phyloP scores from a whole-genome alignment of 306 rosid genomes.

The Crataegus laevigata region DNA sequence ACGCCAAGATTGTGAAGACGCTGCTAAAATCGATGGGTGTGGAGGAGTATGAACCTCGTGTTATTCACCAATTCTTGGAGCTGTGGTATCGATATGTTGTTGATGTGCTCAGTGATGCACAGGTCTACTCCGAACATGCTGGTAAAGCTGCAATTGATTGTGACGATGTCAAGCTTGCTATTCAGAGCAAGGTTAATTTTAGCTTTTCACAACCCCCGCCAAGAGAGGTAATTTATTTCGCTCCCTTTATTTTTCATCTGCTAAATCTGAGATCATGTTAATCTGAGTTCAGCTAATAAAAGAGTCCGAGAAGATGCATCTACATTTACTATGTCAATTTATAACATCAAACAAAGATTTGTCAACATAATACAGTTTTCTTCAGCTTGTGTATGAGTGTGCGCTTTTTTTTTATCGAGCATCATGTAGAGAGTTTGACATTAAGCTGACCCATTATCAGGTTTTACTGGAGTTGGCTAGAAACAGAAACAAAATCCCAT shows the following conservation, averaged over 20 bases:
- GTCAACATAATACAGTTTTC: not conserved
- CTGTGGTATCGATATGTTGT: slow-evolving; percentile 90
- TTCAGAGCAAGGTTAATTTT: slow-evolving; percentile 81
- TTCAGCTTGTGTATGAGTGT: not conserved
- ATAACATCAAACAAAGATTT: not conserved
- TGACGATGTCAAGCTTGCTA: slow-evolving; percentile 86
- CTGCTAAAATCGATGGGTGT: slow-evolving; percentile 85
- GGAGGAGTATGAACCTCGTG: slow-evolving; percentile 79
- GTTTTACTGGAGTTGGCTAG: slow-evolving; percentile 75
- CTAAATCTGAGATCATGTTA: not conserved
- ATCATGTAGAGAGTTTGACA: not conserved
- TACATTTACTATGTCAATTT: not conserved
- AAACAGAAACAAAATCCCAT: slow-evolving; percentile 68
- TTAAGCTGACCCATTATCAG: slow-evolving; percentile 28
- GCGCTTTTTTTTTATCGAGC: not conserved
- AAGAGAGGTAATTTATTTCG: slow-evolving; percentile 58
- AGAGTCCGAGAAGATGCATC: not conserved
- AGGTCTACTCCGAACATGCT: slow-evolving; percentile 89
- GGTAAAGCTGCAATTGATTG: slow-evolving; percentile 67
- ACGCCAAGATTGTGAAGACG: slow-evolving; percentile 70
- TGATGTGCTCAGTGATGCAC: slow-evolving; percentile 80
- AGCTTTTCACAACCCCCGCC: slow-evolving; percentile 98
- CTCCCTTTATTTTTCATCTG: not conserved
- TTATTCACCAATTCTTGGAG: slow-evolving; percentile 78
- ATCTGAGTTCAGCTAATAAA: not conserved